phyloP scores from a whole-genome alignment of 2,329 filamentous ascomycete species.

The Beauveria sp. region DNA sequence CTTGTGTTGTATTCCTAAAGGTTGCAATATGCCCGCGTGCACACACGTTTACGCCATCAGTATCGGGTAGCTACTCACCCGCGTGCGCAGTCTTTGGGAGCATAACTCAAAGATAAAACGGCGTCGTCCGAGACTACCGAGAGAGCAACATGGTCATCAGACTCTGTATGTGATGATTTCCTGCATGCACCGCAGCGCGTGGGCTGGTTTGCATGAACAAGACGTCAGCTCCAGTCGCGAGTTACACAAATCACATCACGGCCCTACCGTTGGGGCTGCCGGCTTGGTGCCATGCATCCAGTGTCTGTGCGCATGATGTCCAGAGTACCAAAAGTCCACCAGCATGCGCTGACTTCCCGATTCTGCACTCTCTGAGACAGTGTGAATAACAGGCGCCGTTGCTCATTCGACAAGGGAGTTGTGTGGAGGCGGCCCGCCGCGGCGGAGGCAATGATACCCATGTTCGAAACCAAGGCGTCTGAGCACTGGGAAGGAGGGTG shows the following conservation, averaged over 20 bases:
- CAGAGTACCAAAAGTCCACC: background rate
- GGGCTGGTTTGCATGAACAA: background rate
- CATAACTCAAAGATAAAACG: background rate
- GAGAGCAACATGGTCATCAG: background rate
- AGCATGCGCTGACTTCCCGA: background rate
- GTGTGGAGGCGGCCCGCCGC: constrained; percentile 7
- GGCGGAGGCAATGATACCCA: background rate
- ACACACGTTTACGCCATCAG: background rate
- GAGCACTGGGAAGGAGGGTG: background rate
- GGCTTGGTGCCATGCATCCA: background rate
- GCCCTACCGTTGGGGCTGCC: background rate
- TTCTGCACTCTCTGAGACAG: background rate
- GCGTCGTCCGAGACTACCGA: background rate
- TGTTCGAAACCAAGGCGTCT: constrained; percentile 4
- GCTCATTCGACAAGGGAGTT: background rate
- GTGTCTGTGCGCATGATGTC: constrained; percentile 1
- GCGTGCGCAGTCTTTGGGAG: too few species aligned
- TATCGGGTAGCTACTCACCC: background rate
- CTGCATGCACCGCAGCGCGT: background rate
- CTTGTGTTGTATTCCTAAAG: too few species aligned
- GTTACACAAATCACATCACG: background rate
- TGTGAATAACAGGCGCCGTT: background rate
- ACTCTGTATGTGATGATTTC: background rate
- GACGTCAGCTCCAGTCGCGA: background rate
- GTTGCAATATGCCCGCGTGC: background rate